Conservation (phyloP, 73 alveolate species). For the Paramecium biaurelia region DNA sequence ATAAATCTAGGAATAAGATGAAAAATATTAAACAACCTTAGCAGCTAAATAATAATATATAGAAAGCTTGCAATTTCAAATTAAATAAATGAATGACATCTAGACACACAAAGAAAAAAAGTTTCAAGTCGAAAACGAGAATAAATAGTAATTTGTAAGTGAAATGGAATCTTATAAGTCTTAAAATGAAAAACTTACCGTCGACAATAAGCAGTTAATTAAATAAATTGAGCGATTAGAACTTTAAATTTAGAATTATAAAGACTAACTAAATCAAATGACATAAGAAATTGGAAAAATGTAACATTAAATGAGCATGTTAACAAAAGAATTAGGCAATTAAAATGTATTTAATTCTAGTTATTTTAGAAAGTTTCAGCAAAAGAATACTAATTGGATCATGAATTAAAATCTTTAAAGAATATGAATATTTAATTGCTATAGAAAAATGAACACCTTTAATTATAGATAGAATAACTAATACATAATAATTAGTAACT, state of each 20-base stretch:
- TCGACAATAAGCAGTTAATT: not conserved
- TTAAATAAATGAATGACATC: conserved; percentile 25
- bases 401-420: not conserved
- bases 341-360: not conserved
- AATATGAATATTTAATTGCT: not conserved
- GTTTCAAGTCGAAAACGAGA: not conserved
- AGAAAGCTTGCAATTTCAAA: not conserved
- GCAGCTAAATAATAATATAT: not conserved
- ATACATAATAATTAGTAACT: not conserved
- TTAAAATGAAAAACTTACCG: not conserved
- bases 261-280: conserved; percentile 18
- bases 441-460: not conserved
- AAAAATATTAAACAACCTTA: not conserved
- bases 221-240: conserved; percentile 24
- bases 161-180: conserved; percentile 19
- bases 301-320: not conserved
- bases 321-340: not conserved
- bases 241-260: conserved; percentile 6
- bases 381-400: not conserved
- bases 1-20: conserved; percentile 23
- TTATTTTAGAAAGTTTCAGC: not conserved
- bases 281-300: conserved; percentile 36
- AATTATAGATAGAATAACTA: not conserved
- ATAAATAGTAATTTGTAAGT: not conserved
- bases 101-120: not conserved